Evolutionary conservation across 2,329 filamentous ascomycete species (phyloP), one percentile per base, ranked within the genome.

Genomic region (Aspergillus sp.): DNA sequence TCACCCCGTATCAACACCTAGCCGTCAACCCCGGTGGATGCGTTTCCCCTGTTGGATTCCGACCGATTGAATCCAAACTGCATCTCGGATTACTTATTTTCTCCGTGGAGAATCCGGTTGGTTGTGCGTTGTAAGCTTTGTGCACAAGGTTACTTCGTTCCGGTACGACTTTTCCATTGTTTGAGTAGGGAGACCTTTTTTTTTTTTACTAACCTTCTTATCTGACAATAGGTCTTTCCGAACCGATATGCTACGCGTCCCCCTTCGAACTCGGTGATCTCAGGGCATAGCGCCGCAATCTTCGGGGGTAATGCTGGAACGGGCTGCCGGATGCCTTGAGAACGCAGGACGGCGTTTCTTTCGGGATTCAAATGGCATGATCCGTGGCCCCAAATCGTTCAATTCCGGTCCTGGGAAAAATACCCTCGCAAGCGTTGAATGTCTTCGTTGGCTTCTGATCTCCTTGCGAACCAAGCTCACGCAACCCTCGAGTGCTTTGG

Each of bases 221-320:
- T 20, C 39, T 20, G 29, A 10, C 0, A 10, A 29, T 52, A 62
- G 63, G 39, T 11, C 10, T 10, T 29, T 32, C 45, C n/a, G 49
- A 53, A 58, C 59, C 67, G 70, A 71, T 69, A 73, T 69, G 67
- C 66, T 69, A 68, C 65, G 57, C 59, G 58, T 58, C 57, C 52
- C 59, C 52, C 49, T 65, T 56, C 51, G 57, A 56, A 49, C 55
- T 58, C 63, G 68, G 67, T 68, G 68, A 71, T 60, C 59, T 64
- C 56, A 64, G 65, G 66, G 67, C 65, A 68, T 61, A 61, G 66
- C 60, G 56, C 65, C 66, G 66, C 65, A 66, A 69, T 64, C 63
- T 63, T 67, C 61, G 65, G 64, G 73, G 76, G 80, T 76, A 72
- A 82, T 82, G 80, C 79, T 82, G 70, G 80, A 82, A 78, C 79